Base-by-base conservation (phyloP, 1,284 basidiomycete genomes). In the Anthracocystis walkeri region DNA sequence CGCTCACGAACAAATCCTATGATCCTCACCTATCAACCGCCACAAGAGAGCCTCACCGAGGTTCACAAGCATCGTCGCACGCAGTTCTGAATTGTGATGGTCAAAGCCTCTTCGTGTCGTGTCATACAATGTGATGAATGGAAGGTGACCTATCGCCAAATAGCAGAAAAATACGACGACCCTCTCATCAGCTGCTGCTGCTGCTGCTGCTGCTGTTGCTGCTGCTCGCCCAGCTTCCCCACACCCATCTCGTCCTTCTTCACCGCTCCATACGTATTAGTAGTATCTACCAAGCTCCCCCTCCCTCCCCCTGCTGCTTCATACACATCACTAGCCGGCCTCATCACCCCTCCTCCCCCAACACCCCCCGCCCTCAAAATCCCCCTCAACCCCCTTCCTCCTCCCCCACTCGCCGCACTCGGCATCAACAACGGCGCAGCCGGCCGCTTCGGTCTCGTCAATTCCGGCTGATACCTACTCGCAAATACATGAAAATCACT, bases 351-450 rank as follows among this genome's bases (percentile, higher is more conserved):
- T n/a, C 35, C 56, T 0, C 56, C 54, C 2, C 64, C 14, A 48
- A 57, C 3, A 49, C 64, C 38, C 63, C 64, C 45, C 0, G 61
- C 49, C 2, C 55, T 49, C 18, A 29, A n/a, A n/a, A 27, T 27
- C 3, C 46, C 29, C 21, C 51, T 41, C 56, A 75, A 44, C 16
- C 73, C 72, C 1, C 58, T 60, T 3, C 12, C 18, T 2, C 27
- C 18, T 3, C 33, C 31, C 1, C 52, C 65, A 14, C 51, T 58
- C 10, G 68, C 54, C 1, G 64, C 65, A 27, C 68, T 72, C 3
- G 74, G 74, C 74, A 71, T 71, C 40, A 63, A 20, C 41, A 76
- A 57, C 10, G 61, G 54, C 18, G 44, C 25, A 11, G 20, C 50
- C 1, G 65, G 68, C 50, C 25, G 65, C 25, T 49, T 56, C n/a